Evolutionary conservation across 208 protist species (phyloP).

Genomic region (Leishmania aethiopica): DNA sequence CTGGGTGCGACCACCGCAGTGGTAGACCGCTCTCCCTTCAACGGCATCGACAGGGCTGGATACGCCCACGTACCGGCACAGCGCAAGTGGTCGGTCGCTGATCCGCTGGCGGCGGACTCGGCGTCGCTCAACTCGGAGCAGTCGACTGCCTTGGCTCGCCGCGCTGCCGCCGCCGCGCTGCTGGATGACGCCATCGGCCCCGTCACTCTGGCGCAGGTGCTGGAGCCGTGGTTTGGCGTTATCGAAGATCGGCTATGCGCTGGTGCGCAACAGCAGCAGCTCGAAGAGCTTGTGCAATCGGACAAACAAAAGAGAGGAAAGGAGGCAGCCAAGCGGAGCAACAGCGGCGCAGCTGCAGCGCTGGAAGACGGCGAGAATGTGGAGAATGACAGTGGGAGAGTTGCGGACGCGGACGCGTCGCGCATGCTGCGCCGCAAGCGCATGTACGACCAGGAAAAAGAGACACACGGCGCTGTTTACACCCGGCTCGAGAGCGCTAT

Average conservation of each 20-base stretch:
- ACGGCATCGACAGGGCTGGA: constrained; percentile 22
- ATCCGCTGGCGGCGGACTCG: not conserved
- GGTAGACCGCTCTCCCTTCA: constrained; percentile 26
- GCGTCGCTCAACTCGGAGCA: not conserved
- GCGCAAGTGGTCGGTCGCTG: constrained; percentile 20
- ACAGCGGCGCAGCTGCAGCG: not conserved
- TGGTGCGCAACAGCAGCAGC: constrained; percentile 4
- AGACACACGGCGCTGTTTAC: constrained; percentile 26
- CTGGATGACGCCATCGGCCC: constrained; percentile 25
- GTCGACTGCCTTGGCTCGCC: constrained; percentile 8
- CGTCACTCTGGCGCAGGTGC: constrained; percentile 19
- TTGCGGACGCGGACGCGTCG: constrained; percentile 11
- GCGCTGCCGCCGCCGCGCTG: constrained; percentile 17
- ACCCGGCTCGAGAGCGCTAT: constrained; percentile 24
- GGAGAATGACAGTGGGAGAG: not conserved
- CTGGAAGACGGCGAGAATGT: not conserved
- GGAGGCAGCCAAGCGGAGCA: not conserved
- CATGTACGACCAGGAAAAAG: constrained; percentile 10
- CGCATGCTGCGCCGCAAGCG: constrained; percentile 20
- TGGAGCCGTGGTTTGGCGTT: constrained; percentile 34
- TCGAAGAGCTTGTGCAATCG: not conserved
- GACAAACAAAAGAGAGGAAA: not conserved
- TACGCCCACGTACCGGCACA: constrained; percentile 24
- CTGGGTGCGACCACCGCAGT: not conserved
- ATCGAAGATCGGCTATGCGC: constrained; percentile 18